A percentile compares a stretch with the other conserved stretches of the same genome.
Conservation (phyloP, 768 basidiomycete genomes). For the Lactarius sanguifluus region DNA sequence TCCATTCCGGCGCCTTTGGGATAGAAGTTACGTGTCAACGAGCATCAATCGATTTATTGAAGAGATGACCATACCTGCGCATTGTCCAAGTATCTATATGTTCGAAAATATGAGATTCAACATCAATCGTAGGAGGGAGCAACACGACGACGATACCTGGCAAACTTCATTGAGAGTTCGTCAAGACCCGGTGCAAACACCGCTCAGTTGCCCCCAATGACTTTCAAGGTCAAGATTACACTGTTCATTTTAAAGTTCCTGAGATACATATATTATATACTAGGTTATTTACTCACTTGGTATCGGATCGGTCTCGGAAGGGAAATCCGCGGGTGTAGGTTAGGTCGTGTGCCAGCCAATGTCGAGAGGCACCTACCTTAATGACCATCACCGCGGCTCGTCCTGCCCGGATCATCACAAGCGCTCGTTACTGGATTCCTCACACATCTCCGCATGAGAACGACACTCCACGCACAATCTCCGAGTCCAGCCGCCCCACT, state of each 20-base stretch:
- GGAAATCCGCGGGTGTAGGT: neutral
- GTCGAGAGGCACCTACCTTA: too few relatives aligned
- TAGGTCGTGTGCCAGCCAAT: neutral
- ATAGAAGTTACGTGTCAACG: neutral
- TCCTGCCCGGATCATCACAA: too few relatives aligned
- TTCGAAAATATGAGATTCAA: neutral
- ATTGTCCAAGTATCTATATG: conserved; percentile 26
- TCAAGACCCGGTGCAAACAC: neutral
- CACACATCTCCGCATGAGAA: neutral
- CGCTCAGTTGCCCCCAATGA: neutral
- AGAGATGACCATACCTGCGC: conserved; percentile 20
- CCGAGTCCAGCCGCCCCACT: neutral
- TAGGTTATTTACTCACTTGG: neutral
- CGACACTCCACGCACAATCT: conserved; percentile 5
- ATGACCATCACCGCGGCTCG: too few relatives aligned
- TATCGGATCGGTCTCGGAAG: neutral
- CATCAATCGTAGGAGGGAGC: neutral
- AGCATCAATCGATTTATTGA: neutral
- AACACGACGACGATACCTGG: conserved; percentile 18
- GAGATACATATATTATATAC: neutral
- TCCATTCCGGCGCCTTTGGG: conserved; percentile 29
- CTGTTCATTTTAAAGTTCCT: neutral
- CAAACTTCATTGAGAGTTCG: conserved; percentile 26
- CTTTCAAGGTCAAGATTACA: neutral
- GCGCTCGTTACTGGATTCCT: neutral